A percentile compares a stretch with the other conserved stretches of the same genome.
phyloP scores from a whole-genome alignment of 2,329 filamentous ascomycete species.

The Trichoderma gracile region DNA sequence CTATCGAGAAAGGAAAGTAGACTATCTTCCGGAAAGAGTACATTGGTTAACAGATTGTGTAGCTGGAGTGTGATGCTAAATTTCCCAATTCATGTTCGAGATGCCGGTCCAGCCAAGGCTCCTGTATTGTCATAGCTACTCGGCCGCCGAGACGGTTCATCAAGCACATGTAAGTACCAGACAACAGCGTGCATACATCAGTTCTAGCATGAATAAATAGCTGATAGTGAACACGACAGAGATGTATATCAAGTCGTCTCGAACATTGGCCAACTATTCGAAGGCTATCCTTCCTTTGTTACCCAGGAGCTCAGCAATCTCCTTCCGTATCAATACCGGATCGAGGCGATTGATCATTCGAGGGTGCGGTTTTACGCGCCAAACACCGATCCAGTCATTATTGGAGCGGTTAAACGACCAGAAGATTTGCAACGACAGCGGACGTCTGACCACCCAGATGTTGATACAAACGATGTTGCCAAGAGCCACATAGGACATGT shows the following conservation, averaged over 20 bases:
- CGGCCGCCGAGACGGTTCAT: too few relatives aligned
- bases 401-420: background rate
- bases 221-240: too few relatives aligned
- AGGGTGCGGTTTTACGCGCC: background rate
- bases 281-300: background rate
- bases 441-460: background rate
- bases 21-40: too few relatives aligned
- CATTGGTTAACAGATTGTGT: background rate
- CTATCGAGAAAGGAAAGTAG: too few relatives aligned
- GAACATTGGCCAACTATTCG: background rate
- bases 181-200: too few relatives aligned
- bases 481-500: accelerated
- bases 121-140: background rate
- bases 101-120: background rate
- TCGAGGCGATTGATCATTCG: background rate
- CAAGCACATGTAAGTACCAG: too few relatives aligned
- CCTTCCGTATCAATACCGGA: background rate
- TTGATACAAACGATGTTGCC: accelerated
- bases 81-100: background rate
- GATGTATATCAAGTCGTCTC: background rate
- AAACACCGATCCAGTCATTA: background rate
- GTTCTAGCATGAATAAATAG: too few relatives aligned
- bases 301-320: background rate
- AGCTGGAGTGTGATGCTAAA: background rate
- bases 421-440: accelerated